phyloP scores from a whole-genome alignment of 495 filamentous ascomycete species.

The Gamarada debralockiae region DNA sequence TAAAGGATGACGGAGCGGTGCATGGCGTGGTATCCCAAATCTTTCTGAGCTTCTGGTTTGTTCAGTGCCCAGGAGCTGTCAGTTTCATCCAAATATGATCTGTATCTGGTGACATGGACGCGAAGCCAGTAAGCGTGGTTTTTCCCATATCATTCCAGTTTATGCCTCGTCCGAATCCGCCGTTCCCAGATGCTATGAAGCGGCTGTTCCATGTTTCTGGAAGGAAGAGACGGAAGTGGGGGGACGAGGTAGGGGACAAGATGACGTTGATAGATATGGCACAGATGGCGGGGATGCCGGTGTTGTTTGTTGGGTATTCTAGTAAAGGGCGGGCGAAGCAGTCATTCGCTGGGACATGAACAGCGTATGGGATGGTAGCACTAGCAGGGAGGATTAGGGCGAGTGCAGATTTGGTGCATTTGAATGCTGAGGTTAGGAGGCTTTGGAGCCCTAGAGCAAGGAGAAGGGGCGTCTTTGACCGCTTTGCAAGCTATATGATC shows the following conservation, averaged over 20 bases:
- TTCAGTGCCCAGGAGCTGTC: slow-evolving; percentile 44
- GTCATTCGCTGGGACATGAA: background rate
- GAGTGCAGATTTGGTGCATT: slow-evolving; percentile 1
- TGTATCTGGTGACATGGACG: slow-evolving; percentile 47
- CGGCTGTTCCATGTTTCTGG: slow-evolving; percentile 48
- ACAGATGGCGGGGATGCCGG: slow-evolving; percentile 43
- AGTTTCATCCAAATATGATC: slow-evolving; percentile 44
- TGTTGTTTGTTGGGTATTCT: slow-evolving; percentile 38
- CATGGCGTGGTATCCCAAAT: slow-evolving; percentile 48
- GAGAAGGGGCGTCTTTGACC: slow-evolving; percentile 2
- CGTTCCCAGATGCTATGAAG: slow-evolving; percentile 46
- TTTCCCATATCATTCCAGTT: slow-evolving; percentile 51
- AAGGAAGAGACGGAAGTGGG: too few relatives aligned
- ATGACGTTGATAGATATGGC: slow-evolving; percentile 43
- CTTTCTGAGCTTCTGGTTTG: slow-evolving; percentile 31
- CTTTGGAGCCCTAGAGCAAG: background rate
- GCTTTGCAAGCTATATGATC: too few relatives aligned
- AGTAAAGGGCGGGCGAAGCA: slow-evolving; percentile 3
- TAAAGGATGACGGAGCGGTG: slow-evolving; percentile 41
- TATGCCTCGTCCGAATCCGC: slow-evolving; percentile 49
- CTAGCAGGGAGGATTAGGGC: background rate
- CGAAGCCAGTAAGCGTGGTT: slow-evolving; percentile 43
- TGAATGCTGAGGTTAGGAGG: background rate
- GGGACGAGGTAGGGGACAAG: too few relatives aligned
- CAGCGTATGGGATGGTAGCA: background rate